These are phyloP conservation scores for Salix arbutifolia DNA, from an alignment of 345 rosid genomes.

Conservation along the genomic window DNA sequence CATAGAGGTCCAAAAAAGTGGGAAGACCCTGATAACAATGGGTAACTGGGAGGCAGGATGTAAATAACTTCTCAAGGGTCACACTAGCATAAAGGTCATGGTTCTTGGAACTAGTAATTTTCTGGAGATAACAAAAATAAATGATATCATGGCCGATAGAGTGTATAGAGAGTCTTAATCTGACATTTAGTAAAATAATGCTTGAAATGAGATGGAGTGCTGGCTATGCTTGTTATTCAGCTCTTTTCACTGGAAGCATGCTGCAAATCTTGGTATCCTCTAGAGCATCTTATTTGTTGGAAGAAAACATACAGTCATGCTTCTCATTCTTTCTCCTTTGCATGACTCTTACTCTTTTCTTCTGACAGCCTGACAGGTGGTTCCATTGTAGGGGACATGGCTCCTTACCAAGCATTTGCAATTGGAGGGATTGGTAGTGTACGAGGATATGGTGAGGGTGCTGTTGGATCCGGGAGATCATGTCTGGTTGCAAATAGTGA, in stretches of 20 bases:
- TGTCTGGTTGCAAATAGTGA: conserved; percentile 85
- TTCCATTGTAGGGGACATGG: conserved; percentile 97
- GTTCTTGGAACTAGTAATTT: background rate
- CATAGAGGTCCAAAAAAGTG: background rate
- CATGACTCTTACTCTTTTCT: conserved; percentile 27
- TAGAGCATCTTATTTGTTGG: background rate
- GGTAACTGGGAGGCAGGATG: background rate
- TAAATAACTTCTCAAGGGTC: background rate
- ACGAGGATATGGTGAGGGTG: conserved; percentile 93
- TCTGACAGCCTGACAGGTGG: conserved; percentile 83
- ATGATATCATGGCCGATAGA: background rate
- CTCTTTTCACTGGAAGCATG: background rate
- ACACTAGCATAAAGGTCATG: background rate
- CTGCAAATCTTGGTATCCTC: background rate
- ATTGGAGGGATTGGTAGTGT: conserved; percentile 87
- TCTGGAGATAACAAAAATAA: background rate
- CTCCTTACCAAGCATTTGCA: conserved; percentile 97
- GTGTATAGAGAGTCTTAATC: background rate
- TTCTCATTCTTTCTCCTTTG: conserved; percentile 9
- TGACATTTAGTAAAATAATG: background rate
- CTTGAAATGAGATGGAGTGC: background rate
- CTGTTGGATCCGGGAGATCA: conserved; percentile 90
- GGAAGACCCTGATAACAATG: background rate
- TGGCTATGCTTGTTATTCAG: background rate
- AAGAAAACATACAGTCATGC: background rate